Evolutionary conservation across 2,329 filamentous ascomycete genomes (phyloP), one percentile per base, ranked within the genome.

Genomic region (Acephala macrosclerotiorum): DNA sequence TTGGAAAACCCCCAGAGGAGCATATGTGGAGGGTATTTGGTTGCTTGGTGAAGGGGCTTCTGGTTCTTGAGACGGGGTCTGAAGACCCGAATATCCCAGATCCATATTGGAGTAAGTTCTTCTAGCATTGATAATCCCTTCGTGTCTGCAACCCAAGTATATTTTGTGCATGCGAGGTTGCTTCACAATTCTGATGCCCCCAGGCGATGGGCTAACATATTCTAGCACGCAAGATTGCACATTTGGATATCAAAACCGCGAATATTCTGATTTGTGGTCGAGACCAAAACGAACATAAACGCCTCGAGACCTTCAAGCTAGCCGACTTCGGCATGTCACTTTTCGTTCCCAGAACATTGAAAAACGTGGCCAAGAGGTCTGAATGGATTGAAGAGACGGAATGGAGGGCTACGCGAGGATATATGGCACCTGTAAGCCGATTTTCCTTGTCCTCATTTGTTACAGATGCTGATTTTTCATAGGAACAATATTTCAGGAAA

Each of bases 11-110:
- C 20, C 45, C 58, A 2, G 58, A 61, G 20, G 42, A 61, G 16
- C 45, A 51, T 12, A 6, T 61, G 26, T 61, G 58, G 58, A 51
- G 58, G 25, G 36, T 61, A 3, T 9, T 61, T 35, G 18, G 26
- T 11, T 61, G 58, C 20, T 8, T 61, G 20, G 29, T n/a, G 20
- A 35, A 53, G 29, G 26, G 16, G 18, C 14, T 61, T 22, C 26
- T 20, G 3, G 42, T 61, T 3, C 58, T 61, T 3, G 58, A 51
- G 22, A 25, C 18, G 18, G 42, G 58, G 5, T 22, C 25, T 11
- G 26, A 61, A n/a, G 45, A 53, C 20, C 22, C 58, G 1, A 33
- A 4, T 9, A 16, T 25, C 8, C 42, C 5, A 22, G 33, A 33
- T 36, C 22, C 45, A 25, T 12, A 45, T 33, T 33, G 58, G 38